These are phyloP conservation scores for Dioszegia aurantiaca DNA, from an alignment of 768 basidiomycete genomes.

Conservation along the genomic window DNA sequence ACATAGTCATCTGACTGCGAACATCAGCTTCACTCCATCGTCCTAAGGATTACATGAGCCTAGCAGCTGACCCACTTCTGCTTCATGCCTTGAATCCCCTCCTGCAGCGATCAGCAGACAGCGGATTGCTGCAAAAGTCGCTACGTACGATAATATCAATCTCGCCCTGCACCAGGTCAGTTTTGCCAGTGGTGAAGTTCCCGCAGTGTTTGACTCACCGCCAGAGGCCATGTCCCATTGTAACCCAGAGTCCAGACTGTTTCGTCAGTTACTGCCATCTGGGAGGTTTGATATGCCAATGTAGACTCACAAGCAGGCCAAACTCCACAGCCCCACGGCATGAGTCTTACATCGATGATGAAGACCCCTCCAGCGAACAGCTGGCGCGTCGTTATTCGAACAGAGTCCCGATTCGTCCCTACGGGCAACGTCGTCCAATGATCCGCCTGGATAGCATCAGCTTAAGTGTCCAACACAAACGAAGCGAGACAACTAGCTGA, in stretches of 20 bases:
- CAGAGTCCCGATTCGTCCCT: slow-evolving; percentile 33
- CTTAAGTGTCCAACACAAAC: neutral
- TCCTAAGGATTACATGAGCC: too few relatives aligned
- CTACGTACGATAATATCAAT: slow-evolving; percentile 48
- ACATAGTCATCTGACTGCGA: slow-evolving; percentile 46
- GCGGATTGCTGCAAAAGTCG: neutral
- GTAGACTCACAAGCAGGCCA: slow-evolving; percentile 49
- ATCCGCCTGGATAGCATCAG: slow-evolving; percentile 34
- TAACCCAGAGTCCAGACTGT: slow-evolving; percentile 51
- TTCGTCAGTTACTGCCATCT: slow-evolving; percentile 2
- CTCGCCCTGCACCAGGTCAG: slow-evolving; percentile 36
- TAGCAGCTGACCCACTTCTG: too few relatives aligned
- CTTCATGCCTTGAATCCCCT: slow-evolving; percentile 44
- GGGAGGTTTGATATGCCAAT: too few relatives aligned
- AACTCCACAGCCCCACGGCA: slow-evolving; percentile 51
- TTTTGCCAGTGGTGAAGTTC: neutral
- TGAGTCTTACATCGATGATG: slow-evolving; percentile 45
- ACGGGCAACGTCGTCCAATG: slow-evolving; percentile 30
- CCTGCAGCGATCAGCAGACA: slow-evolving; percentile 21
- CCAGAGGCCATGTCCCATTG: slow-evolving; percentile 39
- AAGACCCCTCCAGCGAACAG: slow-evolving; percentile 47
- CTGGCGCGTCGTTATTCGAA: slow-evolving; percentile 41
- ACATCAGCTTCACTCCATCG: slow-evolving; percentile 4
- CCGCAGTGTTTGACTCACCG: slow-evolving; percentile 25
- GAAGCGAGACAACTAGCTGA: slow-evolving; percentile 25